Base-by-base conservation (phyloP, 2,329 filamentous ascomycete species). In the Colletotrichum sp. region DNA sequence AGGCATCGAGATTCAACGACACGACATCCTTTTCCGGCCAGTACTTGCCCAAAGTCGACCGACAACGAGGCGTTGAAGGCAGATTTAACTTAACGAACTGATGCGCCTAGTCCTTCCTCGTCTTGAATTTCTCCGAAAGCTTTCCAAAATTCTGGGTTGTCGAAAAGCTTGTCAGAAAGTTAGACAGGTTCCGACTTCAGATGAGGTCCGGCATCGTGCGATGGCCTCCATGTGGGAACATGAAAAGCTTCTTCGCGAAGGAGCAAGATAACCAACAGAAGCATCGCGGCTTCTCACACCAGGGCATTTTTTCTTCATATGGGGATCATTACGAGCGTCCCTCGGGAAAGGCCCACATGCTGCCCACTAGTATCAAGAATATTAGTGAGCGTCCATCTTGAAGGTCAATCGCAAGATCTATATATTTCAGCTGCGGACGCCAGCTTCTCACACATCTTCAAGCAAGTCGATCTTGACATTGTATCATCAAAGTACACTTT, bases 401-500 rank as follows among this genome's bases (percentile, higher is more conserved):
- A 57, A 57, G 24, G 52, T 28, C 52, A 28, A 57, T 57, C 6
- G 24, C 24, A n/a, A 28, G 52, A 57, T 57, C 52, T 57, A 57
- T 57, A 57, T 57, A 57, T 57, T 57, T 16, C 13, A 57, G 24
- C 52, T 5, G 52, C 6, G 6, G 13, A 57, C 52, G 1, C 52
- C 52, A 57, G 12, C 13, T 26, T 28, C 52, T 10, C 13, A 28
- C 12, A 57, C 15, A 0, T 18, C 24, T 28, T 57, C 13, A 57
- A 57, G 52, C 52, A 26, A 57, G 24, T 57, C 52, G 1, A 28
- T 28, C 21, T 57, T 9, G 0, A 16, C 21, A 26, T 57, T 28
- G 0, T 0, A n/a, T 16, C 2, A 28, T 57, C 52, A 57, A 3
- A 32, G 0, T 0, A 0, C 49, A 55, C 49, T 57, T 24, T n/a